phyloP scores from a whole-genome alignment of 768 basidiomycete species.

The Mycena floridula region DNA sequence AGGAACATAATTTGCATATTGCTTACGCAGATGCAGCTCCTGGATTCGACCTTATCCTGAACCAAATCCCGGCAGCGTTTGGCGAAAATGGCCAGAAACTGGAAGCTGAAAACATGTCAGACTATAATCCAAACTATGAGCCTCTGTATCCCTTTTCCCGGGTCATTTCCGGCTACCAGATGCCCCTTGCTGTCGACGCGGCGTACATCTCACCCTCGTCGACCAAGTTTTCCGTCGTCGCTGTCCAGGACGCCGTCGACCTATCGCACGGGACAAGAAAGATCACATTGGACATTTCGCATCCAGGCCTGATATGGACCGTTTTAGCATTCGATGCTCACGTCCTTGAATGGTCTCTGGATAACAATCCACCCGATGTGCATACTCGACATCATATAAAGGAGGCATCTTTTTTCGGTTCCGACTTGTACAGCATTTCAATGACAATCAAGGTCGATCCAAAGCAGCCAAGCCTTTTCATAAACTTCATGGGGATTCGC shows the following conservation, averaged over 20 bases:
- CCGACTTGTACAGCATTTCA: slow-evolving; percentile 66
- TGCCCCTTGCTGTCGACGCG: neutral
- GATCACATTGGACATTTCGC: slow-evolving; percentile 59
- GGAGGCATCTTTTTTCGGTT: slow-evolving; percentile 82
- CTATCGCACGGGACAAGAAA: slow-evolving; percentile 55
- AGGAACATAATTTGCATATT: slow-evolving; percentile 71
- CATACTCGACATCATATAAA: slow-evolving; percentile 83
- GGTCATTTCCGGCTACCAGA: slow-evolving; percentile 16
- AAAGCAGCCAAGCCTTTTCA: slow-evolving; percentile 31
- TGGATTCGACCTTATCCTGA: slow-evolving; percentile 59
- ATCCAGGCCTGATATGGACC: slow-evolving; percentile 86
- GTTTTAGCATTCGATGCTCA: slow-evolving; percentile 89
- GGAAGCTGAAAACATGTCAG: slow-evolving; percentile 47
- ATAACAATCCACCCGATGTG: slow-evolving; percentile 72
- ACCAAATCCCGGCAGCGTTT: slow-evolving; percentile 55
- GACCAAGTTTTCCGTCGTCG: slow-evolving; percentile 45
- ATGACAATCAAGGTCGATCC: slow-evolving; percentile 27
- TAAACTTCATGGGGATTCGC: slow-evolving; percentile 81
- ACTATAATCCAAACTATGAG: slow-evolving; percentile 87
- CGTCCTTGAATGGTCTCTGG: slow-evolving; percentile 79
- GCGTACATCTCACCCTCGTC: neutral
- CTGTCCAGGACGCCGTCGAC: slow-evolving; percentile 52
- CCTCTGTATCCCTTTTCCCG: slow-evolving; percentile 74
- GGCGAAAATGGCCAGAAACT: slow-evolving; percentile 21
- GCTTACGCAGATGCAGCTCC: slow-evolving; percentile 81